phyloP scores from a whole-genome alignment of 2,329 filamentous ascomycete genomes.

The Cryphonectria carpinicola region DNA sequence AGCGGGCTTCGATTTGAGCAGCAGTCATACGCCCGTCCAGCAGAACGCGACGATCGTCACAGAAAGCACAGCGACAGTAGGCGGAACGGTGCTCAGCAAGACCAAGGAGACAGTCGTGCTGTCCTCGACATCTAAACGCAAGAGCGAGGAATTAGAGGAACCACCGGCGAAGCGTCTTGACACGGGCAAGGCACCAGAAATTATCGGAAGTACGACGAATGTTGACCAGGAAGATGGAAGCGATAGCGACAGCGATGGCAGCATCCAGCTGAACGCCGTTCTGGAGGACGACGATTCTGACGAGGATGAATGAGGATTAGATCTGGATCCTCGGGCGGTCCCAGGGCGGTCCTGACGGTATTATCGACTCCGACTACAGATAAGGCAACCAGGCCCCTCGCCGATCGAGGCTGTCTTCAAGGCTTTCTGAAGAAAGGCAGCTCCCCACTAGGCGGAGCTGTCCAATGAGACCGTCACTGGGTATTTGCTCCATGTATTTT shows the following conservation, averaged over 20 bases:
- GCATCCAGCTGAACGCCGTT: constrained; percentile 63
- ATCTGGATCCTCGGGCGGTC: constrained; percentile 16
- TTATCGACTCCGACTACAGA: background rate
- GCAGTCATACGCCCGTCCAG: background rate
- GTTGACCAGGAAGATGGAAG: constrained; percentile 36
- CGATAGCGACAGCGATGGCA: constrained; percentile 55
- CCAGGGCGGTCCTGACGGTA: background rate
- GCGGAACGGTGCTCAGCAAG: background rate
- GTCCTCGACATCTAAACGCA: constrained; percentile 44
- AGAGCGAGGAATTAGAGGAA: constrained; percentile 47
- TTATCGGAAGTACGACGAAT: constrained; percentile 20
- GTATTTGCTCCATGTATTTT: background rate
- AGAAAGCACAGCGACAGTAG: background rate
- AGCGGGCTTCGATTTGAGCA: constrained; percentile 22
- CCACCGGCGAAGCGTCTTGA: constrained; percentile 31
- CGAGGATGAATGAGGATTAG: constrained; percentile 41
- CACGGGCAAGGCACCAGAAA: constrained; percentile 31
- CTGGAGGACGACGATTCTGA: constrained; percentile 57
- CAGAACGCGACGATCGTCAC: constrained; percentile 14
- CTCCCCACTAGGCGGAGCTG: background rate
- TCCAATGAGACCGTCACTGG: background rate
- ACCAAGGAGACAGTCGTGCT: constrained; percentile 26
- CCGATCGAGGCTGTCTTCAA: background rate
- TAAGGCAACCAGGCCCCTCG: background rate
- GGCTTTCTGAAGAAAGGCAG: background rate